phyloP scores from a whole-genome alignment of 2,329 filamentous ascomycete species.

The Penicillium sp. region DNA sequence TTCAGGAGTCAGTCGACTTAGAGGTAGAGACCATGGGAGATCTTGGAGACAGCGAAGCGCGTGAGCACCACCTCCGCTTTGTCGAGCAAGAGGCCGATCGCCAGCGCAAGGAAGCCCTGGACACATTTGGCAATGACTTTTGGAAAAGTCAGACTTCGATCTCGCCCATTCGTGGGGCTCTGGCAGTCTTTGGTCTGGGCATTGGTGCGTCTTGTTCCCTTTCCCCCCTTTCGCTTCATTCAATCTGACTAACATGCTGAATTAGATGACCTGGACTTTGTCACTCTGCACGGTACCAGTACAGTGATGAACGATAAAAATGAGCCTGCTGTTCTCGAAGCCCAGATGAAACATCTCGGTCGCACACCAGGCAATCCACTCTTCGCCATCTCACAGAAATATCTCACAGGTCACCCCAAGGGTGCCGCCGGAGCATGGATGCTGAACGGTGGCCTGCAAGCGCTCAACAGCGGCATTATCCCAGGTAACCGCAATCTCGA shows the following conservation, averaged over 20 bases:
- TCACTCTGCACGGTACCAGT: conserved; percentile 96
- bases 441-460: conserved; percentile 95
- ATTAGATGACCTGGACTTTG: conserved; percentile 75
- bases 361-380: conserved; percentile 93
- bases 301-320: conserved; percentile 99
- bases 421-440: conserved; percentile 98
- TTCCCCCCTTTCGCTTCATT: background rate
- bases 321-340: conserved; percentile 91
- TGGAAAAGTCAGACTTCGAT: conserved; percentile 49
- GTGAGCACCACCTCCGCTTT: background rate
- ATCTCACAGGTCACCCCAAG: conserved; percentile 95
- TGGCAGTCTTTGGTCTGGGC: conserved; percentile 95
- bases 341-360: conserved; percentile 89
- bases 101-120: background rate
- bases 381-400: conserved; percentile 97
- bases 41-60: background rate
- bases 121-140: background rate
- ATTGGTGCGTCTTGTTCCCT: conserved; percentile 50
- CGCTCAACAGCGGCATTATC: conserved; percentile 86
- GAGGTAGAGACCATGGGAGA: background rate
- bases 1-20: conserved; percentile 60
- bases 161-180: conserved; percentile 85
- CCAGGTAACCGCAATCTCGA: conserved; percentile 96
- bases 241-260: background rate
- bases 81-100: background rate